These are phyloP conservation scores for Cordyceps fumosorosea DNA, from an alignment of 2,329 filamentous ascomycete species.

Conservation along the genomic window DNA sequence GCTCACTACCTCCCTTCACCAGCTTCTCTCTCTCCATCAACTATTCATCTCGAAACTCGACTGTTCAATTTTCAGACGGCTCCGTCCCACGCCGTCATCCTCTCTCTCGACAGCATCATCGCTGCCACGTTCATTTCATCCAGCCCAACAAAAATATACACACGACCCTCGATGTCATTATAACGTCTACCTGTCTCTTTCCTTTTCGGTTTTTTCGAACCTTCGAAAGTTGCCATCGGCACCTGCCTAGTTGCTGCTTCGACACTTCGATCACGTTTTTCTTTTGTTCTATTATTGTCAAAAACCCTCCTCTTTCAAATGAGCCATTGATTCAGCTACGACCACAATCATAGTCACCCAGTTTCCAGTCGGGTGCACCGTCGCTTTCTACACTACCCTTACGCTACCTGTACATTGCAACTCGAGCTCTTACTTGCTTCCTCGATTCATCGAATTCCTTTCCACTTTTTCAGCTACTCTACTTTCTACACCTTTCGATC, in stretches of 20 bases:
- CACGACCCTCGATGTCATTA: constrained; percentile 33
- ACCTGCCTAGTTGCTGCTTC: constrained; percentile 21
- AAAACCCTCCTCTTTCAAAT: constrained; percentile 26
- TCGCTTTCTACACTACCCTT: constrained; percentile 19
- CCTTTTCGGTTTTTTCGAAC: constrained; percentile 25
- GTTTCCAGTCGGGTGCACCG: constrained; percentile 18
- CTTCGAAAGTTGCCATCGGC: constrained; percentile 25
- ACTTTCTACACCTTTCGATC: background rate
- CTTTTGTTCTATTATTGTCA: constrained; percentile 28
- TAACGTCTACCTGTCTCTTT: constrained; percentile 34
- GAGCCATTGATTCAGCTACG: constrained; percentile 35
- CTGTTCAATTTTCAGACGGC: constrained; percentile 20
- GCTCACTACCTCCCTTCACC: constrained; percentile 6
- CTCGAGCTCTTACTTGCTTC: constrained; percentile 15
- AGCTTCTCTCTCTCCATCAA: background rate
- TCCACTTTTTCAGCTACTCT: constrained; percentile 6
- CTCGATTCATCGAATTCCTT: constrained; percentile 12
- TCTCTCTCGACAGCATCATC: constrained; percentile 14
- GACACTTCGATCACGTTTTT: constrained; percentile 28
- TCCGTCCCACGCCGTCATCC: constrained; percentile 23
- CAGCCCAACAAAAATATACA: constrained; percentile 14
- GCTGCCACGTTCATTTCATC: constrained; percentile 21
- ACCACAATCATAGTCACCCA: constrained; percentile 21
- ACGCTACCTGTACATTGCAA: constrained; percentile 29
- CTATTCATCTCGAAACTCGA: background rate